Base-by-base conservation (phyloP, 202 grass and related monocot genomes). In the Setaria viridis region DNA sequence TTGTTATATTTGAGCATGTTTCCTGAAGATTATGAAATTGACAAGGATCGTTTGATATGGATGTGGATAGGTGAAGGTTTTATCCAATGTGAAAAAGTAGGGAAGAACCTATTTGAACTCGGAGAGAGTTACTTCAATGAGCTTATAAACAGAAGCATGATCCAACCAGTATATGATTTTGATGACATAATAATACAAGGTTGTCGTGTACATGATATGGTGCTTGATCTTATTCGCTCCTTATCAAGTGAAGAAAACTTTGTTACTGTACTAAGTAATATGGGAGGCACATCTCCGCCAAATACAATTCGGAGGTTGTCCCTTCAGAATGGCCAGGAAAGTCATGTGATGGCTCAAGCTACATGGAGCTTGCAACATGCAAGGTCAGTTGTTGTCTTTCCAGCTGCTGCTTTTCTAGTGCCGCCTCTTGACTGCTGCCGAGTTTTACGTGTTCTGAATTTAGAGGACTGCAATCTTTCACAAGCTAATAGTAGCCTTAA, bases 341-440 rank as follows among this genome's bases (percentile, higher is more conserved):
- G 48, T 16, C 11, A 72, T 0, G 0, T 0, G 6, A 9, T 67
- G 32, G 33, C 33, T 19, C 2, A 1, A 2, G 6, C 6, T 29
- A 49, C 47, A 10, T 53, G 6, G 6, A 73, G 2, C 13, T 9
- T 43, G 47, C 6, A 33, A 33, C 46, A 73, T 0, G 70, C 32
- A 17, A 74, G 71, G 71, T 74, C 71, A 74, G 48, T 74, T 53
- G 13, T 54, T 54, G 9, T 53, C 46, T 73, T 73, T 6, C 6
- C 13, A 51, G 33, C 46, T 33, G 11, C 46, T 2, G 7, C 3
- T 50, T 7, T 0, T 72, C 46, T 17, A 32, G 7, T 9, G 13
- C 21, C 25, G 0, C 25, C 14, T 6, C 45, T 10, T 17, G 14
- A 4, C 6, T 53, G 29, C 14, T 73, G 32, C 47, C 30, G 25